phyloP scores from a whole-genome alignment of 306 rosid species.

The Ammopiptanthus mongolicus region DNA sequence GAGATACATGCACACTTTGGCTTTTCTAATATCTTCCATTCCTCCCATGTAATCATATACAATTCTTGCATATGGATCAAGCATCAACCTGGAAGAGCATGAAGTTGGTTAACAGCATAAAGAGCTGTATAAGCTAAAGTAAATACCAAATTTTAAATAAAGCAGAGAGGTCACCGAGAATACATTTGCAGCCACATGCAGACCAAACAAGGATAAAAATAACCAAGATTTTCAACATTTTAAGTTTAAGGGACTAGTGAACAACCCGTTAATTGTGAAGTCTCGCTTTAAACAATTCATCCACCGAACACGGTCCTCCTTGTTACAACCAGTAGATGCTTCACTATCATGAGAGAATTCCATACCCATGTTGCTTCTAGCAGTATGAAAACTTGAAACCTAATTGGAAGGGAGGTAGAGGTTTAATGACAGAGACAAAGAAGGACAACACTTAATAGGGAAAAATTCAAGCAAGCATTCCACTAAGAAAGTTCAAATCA shows the following conservation, averaged over 20 bases:
- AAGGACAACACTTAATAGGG: neutral
- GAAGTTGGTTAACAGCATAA: neutral
- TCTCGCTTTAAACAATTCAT: conserved; percentile 68
- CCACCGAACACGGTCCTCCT: conserved; percentile 63
- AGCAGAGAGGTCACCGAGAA: neutral
- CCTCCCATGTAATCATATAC: conserved; percentile 74
- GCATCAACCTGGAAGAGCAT: conserved; percentile 53
- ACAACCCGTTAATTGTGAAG: conserved; percentile 80
- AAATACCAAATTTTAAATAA: neutral
- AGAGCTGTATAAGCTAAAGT: neutral
- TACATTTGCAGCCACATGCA: neutral
- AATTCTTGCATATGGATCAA: conserved; percentile 56
- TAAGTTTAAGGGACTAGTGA: conserved; percentile 18
- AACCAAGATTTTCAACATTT: neutral
- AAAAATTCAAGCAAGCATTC: neutral
- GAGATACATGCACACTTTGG: conserved; percentile 53
- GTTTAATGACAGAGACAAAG: neutral
- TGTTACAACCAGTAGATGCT: conserved; percentile 36
- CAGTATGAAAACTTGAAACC: conserved; percentile 75
- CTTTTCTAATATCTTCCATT: conserved; percentile 56
- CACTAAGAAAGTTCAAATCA: neutral
- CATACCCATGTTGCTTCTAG: conserved; percentile 19
- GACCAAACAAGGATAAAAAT: neutral
- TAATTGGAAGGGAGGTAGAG: conserved; percentile 17
- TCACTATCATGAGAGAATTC: conserved; percentile 19